Evolutionary conservation across 1,284 basidiomycete species (phyloP).

Genomic region (Bjerkandera adusta): DNA sequence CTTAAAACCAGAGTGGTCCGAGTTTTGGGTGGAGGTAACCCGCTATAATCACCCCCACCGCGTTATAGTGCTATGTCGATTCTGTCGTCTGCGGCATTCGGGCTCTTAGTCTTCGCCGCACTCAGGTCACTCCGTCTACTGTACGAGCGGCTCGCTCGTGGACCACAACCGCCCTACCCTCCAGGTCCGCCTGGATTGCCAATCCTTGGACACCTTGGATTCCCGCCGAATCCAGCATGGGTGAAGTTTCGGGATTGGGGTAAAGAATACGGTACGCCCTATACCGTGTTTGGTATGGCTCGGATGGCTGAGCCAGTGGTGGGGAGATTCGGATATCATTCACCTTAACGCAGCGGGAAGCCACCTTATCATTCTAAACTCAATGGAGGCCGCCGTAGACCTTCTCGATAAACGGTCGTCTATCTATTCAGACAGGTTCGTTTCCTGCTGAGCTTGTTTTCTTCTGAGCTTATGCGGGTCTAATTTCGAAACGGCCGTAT

Average conservation of each 20-base stretch:
- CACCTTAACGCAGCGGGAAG: conserved; percentile 2
- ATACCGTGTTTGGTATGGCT: background rate
- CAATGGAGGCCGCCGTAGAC: conserved; percentile 11
- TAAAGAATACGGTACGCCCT: background rate
- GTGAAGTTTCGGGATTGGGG: background rate
- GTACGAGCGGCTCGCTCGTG: no score
- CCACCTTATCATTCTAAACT: conserved; percentile 10
- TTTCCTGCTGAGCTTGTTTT: background rate
- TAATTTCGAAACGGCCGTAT: background rate
- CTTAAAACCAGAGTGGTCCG: no score
- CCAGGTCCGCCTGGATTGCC: background rate
- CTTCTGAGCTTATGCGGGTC: no score
- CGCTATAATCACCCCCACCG: no score
- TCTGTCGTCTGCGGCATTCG: no score
- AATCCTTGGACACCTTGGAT: background rate
- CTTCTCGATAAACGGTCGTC: conserved; percentile 14
- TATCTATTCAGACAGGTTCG: conserved; percentile 11
- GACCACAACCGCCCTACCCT: no score
- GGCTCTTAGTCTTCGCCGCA: no score
- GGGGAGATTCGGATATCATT: background rate
- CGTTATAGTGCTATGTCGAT: no score
- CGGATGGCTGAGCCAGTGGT: no score
- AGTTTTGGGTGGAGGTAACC: no score
- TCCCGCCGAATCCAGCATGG: background rate
- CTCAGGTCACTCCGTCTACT: no score